Evolutionary conservation across 306 rosid species (phyloP).

Genomic region (Ammopiptanthus mongolicus): DNA sequence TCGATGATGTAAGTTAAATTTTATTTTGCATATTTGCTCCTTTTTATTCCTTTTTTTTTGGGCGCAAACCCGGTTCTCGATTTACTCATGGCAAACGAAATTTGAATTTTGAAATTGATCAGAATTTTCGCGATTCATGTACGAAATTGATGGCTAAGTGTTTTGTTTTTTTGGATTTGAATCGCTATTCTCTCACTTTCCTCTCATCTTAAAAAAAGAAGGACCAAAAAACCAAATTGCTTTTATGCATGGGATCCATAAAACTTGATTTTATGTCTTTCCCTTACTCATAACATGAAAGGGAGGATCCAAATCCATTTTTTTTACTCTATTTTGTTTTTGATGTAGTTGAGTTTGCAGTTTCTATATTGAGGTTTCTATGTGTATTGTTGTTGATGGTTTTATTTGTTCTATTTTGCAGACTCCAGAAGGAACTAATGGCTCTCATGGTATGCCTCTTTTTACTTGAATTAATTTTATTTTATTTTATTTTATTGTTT

Average conservation of each 20-base stretch:
- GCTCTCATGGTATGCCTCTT: conserved; percentile 75
- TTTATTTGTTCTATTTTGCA: conserved; percentile 30
- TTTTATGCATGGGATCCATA: too few relatives aligned
- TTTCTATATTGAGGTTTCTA: neutral
- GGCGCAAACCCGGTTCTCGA: neutral
- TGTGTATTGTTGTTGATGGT: conserved; percentile 15
- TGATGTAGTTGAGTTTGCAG: conserved; percentile 10
- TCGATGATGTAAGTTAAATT: neutral
- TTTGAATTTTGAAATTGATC: neutral
- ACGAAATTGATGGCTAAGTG: neutral
- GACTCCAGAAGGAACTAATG: conserved; percentile 98
- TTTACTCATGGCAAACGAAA: neutral
- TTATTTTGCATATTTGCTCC: too few relatives aligned
- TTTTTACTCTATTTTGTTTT: neutral
- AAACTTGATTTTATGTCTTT: too few relatives aligned
- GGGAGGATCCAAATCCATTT: too few relatives aligned
- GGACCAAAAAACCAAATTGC: too few relatives aligned
- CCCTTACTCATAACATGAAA: too few relatives aligned
- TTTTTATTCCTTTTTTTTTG: neutral
- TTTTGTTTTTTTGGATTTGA: too few relatives aligned
- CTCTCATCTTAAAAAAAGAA: too few relatives aligned
- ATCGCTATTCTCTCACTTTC: too few relatives aligned
- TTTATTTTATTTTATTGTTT: neutral
- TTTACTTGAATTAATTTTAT: neutral
- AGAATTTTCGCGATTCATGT: neutral